These are phyloP conservation scores for Cladophialophora immunda DNA, from an alignment of 2,329 filamentous ascomycete species.

Conservation along the genomic window DNA sequence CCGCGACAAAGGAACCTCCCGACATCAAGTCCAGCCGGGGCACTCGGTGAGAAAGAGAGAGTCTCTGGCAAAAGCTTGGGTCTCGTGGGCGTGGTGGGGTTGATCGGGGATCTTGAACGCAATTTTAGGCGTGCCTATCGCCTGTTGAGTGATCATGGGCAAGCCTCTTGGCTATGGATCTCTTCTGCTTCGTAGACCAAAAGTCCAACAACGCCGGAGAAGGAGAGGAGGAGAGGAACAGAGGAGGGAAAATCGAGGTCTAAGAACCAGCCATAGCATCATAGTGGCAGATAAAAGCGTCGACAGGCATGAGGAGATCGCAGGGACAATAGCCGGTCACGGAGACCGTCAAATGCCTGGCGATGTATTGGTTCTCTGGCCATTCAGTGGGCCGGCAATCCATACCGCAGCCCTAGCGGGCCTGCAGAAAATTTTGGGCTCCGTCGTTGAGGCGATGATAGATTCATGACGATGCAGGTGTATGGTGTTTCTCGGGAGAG, in stretches of 20 bases:
- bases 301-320: neutral
- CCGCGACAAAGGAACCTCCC: conserved; percentile 9
- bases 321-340: conserved; percentile 17
- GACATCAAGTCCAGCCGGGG: conserved; percentile 24
- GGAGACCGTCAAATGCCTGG: conserved; percentile 6
- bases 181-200: neutral
- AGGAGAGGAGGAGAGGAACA: neutral
- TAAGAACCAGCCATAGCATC: conserved; percentile 11
- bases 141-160: neutral
- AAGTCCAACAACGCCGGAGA: neutral
- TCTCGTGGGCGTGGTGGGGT: conserved; percentile 8
- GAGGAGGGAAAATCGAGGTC: conserved; percentile 1
- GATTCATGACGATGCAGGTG: conserved; percentile 1
- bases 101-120: neutral
- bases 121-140: conserved; percentile 3
- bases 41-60: neutral
- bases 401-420: conserved; percentile 3
- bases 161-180: conserved; percentile 3
- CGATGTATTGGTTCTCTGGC: conserved; percentile 3
- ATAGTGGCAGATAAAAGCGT: conserved; percentile 4
- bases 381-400: neutral
- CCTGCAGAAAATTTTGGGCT: neutral
- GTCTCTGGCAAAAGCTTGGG: neutral
- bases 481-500: neutral
- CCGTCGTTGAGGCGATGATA: neutral